Base-by-base conservation (phyloP, 2,329 filamentous ascomycete species). In the Fusarium dimerum region DNA sequence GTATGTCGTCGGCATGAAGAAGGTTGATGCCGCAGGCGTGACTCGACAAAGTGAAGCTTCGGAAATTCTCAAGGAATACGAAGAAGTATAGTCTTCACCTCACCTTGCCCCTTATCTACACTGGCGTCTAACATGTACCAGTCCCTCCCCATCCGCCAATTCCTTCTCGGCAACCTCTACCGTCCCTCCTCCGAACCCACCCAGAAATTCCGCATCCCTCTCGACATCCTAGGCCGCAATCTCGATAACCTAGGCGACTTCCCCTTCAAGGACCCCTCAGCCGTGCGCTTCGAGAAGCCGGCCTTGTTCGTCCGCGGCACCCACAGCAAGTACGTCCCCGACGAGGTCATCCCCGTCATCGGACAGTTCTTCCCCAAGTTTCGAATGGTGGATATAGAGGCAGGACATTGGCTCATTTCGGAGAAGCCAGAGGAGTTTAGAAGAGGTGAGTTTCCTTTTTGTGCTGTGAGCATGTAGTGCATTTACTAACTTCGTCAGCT, bases 401-500 rank as follows among this genome's bases (percentile, higher is more conserved):
- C 86, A 9, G 91, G 91, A 0, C 91, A 96, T 70, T 96, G 91
- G 91, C 76, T 96, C 6, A 92, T 93, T 56, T 90, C 89, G n/a
- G 91, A 96, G 76, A 87, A 91, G 63, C 90, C 91, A 0, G 85
- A 91, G 66, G 85, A 79, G 10, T 96, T 96, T 60, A 83, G 86
- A 66, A 76, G 82, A 78, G 86, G 89, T 91, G 68, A 69, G 81
- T 29, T 32, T 12, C 26, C 39, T 15, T 38, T 13, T 2, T 34
- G 13, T 12, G 29, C 16, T 12, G 34, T 29, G 9, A n/a, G 7
- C 20, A 30, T 15, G 6, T 7, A n/a, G 29, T 17, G 40, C 47
- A 40, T 46, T 29, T 38, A 13, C 30, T 55, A 16, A 59, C 16
- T 6, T 18, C 30, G 43, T 56, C 7, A 87, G 85, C 79, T 57